Percentiles rank a stretch among this genome's conserved stretches.
These are phyloP conservation scores for Dictyostelium brefeldianum DNA, from an alignment of 78 protist genomes.

Conservation along the genomic window DNA sequence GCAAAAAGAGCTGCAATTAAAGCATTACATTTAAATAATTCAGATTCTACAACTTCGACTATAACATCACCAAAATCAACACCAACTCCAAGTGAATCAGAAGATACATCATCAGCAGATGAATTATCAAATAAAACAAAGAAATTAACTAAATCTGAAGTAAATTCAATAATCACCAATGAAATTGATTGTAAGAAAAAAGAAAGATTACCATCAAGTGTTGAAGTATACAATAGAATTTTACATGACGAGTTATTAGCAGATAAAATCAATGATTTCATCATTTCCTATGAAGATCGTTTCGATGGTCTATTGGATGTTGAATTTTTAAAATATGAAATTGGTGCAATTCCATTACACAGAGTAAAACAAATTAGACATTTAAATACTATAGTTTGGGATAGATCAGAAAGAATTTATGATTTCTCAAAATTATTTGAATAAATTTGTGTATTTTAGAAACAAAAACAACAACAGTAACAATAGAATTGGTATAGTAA, in stretches of 20 bases:
- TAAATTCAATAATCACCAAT: background rate
- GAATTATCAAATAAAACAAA: background rate
- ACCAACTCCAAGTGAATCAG: background rate
- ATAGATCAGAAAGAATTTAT: background rate
- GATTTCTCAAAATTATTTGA: background rate
- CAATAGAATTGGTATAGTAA: no score
- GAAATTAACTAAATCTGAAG: background rate
- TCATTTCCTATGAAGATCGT: constrained; percentile 38
- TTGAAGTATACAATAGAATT: constrained; percentile 67
- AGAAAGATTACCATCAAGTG: constrained; percentile 46
- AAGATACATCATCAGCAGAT: background rate
- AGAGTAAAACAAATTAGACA: background rate
- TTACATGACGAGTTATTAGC: constrained; percentile 1
- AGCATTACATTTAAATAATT: background rate
- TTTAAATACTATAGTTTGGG: background rate
- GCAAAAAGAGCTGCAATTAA: background rate
- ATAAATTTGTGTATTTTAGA: no score
- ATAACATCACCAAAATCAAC: background rate
- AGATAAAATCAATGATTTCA: constrained; percentile 25
- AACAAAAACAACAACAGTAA: no score
- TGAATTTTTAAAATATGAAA: constrained; percentile 4
- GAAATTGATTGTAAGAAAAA: constrained; percentile 16
- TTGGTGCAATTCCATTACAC: background rate
- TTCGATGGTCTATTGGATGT: constrained; percentile 14
- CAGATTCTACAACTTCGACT: background rate